A percentile compares a stretch with the other conserved stretches of the same genome.
phyloP scores from a whole-genome alignment of 1,284 basidiomycete genomes.

The Microbotryum violaceum region DNA sequence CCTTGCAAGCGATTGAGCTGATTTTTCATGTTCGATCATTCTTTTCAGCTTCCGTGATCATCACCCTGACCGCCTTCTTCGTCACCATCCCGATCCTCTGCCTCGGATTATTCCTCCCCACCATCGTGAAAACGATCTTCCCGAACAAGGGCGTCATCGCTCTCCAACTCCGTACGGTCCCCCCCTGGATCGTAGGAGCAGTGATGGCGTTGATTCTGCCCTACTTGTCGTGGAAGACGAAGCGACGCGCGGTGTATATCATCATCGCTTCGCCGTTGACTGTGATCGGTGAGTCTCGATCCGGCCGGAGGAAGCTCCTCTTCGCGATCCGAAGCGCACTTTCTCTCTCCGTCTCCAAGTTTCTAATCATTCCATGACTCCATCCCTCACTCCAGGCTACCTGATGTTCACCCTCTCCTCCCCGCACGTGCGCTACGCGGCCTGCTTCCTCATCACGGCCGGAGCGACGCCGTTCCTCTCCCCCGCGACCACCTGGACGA shows the following conservation, averaged over 20 bases:
- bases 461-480: constrained; percentile 39
- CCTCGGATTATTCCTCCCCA: constrained; percentile 37
- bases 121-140: constrained; percentile 41
- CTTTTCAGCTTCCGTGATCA: too few species aligned
- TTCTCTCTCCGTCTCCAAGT: constrained; percentile 10
- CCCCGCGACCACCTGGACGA: constrained; percentile 23
- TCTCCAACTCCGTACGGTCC: constrained; percentile 41
- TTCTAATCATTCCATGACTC: constrained; percentile 1
- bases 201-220: constrained; percentile 25
- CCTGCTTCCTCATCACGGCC: constrained; percentile 35
- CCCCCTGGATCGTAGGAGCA: constrained; percentile 36
- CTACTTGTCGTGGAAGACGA: constrained; percentile 36
- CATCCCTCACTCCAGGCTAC: constrained; percentile 32
- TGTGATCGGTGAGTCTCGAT: constrained; percentile 26
- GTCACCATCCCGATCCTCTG: constrained; percentile 14
- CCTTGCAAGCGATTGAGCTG: too few species aligned
- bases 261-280: constrained; percentile 34
- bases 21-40: too few species aligned
- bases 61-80: too few species aligned
- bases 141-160: constrained; percentile 37
- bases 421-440: constrained; percentile 33
- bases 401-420: constrained; percentile 34
- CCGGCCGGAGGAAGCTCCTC: too few species aligned
- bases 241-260: constrained; percentile 33
- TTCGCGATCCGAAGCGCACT: too few species aligned